These are phyloP conservation scores for Pseudogymnoascus pannorum DNA, from an alignment of 2,329 filamentous ascomycete genomes.

Conservation along the genomic window DNA sequence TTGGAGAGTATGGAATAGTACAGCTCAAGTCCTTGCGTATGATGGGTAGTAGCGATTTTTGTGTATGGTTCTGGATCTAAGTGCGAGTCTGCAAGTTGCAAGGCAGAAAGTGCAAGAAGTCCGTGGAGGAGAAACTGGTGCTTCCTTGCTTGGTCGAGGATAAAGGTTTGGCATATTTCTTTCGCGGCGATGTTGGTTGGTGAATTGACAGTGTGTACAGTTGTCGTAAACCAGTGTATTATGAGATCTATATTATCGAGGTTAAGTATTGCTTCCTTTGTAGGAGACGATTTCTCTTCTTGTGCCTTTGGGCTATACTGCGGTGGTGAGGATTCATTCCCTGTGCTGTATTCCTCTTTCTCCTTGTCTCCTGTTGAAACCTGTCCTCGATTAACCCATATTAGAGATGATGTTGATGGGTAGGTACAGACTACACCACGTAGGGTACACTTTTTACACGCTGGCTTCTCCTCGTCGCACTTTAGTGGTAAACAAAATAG, in stretches of 20 bases:
- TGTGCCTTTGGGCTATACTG: not conserved
- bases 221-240: conserved; percentile 17
- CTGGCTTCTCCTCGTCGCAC: conserved; percentile 23
- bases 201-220: conserved; percentile 15
- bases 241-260: conserved; percentile 19
- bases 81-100: conserved; percentile 17
- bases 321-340: not conserved
- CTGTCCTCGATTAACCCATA: conserved; percentile 6
- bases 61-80: conserved; percentile 7
- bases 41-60: conserved; percentile 13
- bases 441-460: conserved; percentile 20
- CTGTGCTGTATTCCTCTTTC: not conserved
- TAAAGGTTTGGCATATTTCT: conserved; percentile 13
- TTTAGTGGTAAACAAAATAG: conserved; percentile 9
- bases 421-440: conserved; percentile 21
- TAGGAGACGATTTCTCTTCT: not conserved
- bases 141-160: conserved; percentile 19
- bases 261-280: conserved; percentile 11
- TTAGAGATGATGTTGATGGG: not conserved
- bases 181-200: conserved; percentile 8
- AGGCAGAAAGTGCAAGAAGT: conserved; percentile 20
- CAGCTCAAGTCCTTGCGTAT: conserved; percentile 13
- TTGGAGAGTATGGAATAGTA: conserved; percentile 11
- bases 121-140: conserved; percentile 20
- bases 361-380: conserved; percentile 8